These are phyloP conservation scores for Pugionium dolabratum DNA, from an alignment of 345 rosid species.

Conservation along the genomic window DNA sequence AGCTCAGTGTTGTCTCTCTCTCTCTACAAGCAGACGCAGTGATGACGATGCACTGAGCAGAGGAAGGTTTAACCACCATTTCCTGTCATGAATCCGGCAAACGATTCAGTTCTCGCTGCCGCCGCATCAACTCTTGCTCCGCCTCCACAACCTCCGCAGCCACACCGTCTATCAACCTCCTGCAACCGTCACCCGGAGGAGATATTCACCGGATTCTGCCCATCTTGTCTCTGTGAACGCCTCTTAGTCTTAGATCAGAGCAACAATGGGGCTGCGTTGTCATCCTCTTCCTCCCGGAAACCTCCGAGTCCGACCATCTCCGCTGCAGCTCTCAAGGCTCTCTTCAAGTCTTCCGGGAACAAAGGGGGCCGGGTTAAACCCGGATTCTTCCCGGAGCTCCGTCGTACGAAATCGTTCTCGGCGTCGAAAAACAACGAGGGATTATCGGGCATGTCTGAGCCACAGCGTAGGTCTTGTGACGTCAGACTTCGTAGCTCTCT, in stretches of 20 bases:
- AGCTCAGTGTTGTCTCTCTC: not conserved
- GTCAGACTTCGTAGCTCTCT: slow-evolving; percentile 79
- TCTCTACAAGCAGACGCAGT: slow-evolving; percentile 30
- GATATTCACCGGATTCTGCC: slow-evolving; percentile 88
- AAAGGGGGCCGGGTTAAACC: slow-evolving; percentile 39
- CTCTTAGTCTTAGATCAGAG: slow-evolving; percentile 72
- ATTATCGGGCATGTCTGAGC: slow-evolving; percentile 83
- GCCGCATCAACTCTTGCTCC: slow-evolving; percentile 39
- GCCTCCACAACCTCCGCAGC: slow-evolving; percentile 59
- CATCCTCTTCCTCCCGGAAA: slow-evolving; percentile 51
- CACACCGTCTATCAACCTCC: slow-evolving; percentile 88
- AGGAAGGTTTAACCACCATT: slow-evolving; percentile 42
- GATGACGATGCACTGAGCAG: slow-evolving; percentile 56
- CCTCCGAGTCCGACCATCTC: slow-evolving; percentile 48
- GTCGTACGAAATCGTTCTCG: slow-evolving; percentile 91
- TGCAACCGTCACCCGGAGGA: slow-evolving; percentile 94
- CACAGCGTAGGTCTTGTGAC: slow-evolving; percentile 96
- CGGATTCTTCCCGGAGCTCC: slow-evolving; percentile 85
- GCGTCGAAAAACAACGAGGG: slow-evolving; percentile 78
- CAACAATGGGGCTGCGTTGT: slow-evolving; percentile 38
- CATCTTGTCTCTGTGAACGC: slow-evolving; percentile 98
- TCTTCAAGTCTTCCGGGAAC: slow-evolving; percentile 51
- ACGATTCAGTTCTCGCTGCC: slow-evolving; percentile 49
- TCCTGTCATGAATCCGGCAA: slow-evolving; percentile 78
- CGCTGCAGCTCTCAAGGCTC: slow-evolving; percentile 68